Evolutionary conservation across 352 stramenopile genomes (phyloP).

Genomic region (Blastocystis sp.): DNA sequence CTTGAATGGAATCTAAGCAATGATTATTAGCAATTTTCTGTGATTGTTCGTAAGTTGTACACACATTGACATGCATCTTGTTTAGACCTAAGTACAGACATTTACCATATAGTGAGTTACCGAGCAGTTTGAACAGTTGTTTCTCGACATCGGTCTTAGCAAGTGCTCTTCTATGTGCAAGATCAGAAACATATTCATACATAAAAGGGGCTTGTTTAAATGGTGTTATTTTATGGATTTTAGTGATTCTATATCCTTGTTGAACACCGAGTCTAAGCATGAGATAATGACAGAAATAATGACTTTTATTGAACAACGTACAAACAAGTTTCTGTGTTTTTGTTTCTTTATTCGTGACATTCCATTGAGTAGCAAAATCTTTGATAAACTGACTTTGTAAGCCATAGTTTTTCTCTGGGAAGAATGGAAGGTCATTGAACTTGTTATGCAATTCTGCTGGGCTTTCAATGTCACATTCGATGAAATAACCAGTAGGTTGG

Average conservation of each 20-base stretch:
- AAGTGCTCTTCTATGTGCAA: neutral
- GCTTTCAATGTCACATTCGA: slow-evolving; percentile 1
- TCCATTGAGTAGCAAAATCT: neutral
- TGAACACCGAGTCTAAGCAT: neutral
- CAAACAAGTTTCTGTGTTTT: neutral
- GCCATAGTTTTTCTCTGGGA: neutral
- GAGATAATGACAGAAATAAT: neutral
- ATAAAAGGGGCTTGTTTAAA: neutral
- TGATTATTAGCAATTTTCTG: neutral
- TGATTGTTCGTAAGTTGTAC: neutral
- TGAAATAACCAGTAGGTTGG: neutral
- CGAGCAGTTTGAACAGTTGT: neutral
- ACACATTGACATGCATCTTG: neutral
- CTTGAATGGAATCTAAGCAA: neutral
- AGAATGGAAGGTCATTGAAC: slow-evolving; percentile 26
- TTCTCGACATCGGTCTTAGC: neutral
- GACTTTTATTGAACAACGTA: neutral
- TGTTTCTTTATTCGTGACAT: neutral
- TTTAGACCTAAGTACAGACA: neutral
- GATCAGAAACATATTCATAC: neutral
- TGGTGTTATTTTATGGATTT: neutral
- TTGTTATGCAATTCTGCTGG: neutral
- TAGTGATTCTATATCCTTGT: neutral
- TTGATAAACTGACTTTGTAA: neutral
- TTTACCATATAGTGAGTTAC: neutral